Evolutionary conservation across 352 stramenopile species (phyloP).

Genomic region (Phytophthora sansomeana): DNA sequence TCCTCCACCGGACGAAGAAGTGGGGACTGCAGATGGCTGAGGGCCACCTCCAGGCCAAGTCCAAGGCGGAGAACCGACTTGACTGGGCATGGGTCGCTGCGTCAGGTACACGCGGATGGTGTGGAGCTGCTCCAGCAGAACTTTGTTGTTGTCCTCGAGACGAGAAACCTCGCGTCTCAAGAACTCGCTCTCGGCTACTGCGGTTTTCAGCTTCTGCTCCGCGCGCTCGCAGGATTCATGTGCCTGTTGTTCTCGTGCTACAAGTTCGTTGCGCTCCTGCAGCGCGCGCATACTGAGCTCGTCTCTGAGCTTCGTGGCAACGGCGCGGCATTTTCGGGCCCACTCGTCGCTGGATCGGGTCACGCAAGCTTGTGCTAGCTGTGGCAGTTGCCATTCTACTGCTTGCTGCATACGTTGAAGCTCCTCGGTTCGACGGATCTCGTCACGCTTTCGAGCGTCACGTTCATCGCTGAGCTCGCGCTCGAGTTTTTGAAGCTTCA

Average conservation of each 20-base stretch:
- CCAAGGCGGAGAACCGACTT: slow-evolving; percentile 21
- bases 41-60: slow-evolving; percentile 7
- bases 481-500: slow-evolving; percentile 35
- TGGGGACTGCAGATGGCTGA: neutral
- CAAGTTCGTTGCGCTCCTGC: slow-evolving; percentile 44
- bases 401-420: slow-evolving; percentile 49
- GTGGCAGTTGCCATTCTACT: slow-evolving; percentile 56
- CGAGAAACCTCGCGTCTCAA: slow-evolving; percentile 56
- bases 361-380: slow-evolving; percentile 60
- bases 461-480: slow-evolving; percentile 44
- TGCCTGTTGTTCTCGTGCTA: slow-evolving; percentile 33
- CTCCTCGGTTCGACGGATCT: slow-evolving; percentile 46
- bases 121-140: slow-evolving; percentile 63
- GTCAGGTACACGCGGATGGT: slow-evolving; percentile 67
- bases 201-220: slow-evolving; percentile 54
- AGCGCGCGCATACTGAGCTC: slow-evolving; percentile 43
- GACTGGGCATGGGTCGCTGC: slow-evolving; percentile 46
- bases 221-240: slow-evolving; percentile 42
- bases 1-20: neutral
- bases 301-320: slow-evolving; percentile 43
- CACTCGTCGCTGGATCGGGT: slow-evolving; percentile 54
- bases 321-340: slow-evolving; percentile 44
- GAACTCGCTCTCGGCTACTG: slow-evolving; percentile 54
- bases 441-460: slow-evolving; percentile 39
- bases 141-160: slow-evolving; percentile 70